Evolutionary conservation across 2,329 filamentous ascomycete species (phyloP), one percentile per base, ranked within the genome.

Genomic region (Lasiodiplodia sp.): DNA sequence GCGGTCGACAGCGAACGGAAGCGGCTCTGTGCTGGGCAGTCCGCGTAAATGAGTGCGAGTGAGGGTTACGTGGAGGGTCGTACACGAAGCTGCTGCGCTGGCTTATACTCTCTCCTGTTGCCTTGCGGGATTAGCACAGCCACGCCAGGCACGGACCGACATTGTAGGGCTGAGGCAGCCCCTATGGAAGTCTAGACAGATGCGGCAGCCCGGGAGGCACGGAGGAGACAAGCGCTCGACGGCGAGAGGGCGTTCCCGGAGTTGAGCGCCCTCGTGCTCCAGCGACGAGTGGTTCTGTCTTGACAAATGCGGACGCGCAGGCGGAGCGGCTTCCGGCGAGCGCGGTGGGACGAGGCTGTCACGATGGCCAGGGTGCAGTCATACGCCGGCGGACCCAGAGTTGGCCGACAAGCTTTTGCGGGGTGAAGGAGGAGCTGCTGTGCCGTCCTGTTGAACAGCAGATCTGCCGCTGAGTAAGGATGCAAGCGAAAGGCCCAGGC

Each of bases 121-220:
- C 64, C 64, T 67, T 57, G 52, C 38, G 44, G 52, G 53, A 58
- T 67, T 25, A 58, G 64, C 64, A 52, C 52, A 67, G 64, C 64
- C 64, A 67, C 64, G 57, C 40, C 40, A 63, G 58, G 58, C 58
- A 63, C 58, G 58, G 40, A 16, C 58, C 25, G 58, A 18, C 58
- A 63, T 63, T 12, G 40, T 63, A 63, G 37, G 58, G 58, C 58
- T 63, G 58, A 63, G 58, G 44, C 38, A 51, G 57, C 57, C 57
- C 57, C 57, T 60, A 38, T 60, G 37, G 21, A 38, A 47, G 57
- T 47, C 14, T 44, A 21, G 23, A 23, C 14, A 11, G 18, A 34
- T 23, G 55, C 55, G 31, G n/a, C 25, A 16, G 40, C 7, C 25
- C 6, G 58, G 11, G 16, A 18, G 40, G 31, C 40, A 37, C 25